Conservation (phyloP, 140 eudicot species). For the Bidens hawaiensis region DNA sequence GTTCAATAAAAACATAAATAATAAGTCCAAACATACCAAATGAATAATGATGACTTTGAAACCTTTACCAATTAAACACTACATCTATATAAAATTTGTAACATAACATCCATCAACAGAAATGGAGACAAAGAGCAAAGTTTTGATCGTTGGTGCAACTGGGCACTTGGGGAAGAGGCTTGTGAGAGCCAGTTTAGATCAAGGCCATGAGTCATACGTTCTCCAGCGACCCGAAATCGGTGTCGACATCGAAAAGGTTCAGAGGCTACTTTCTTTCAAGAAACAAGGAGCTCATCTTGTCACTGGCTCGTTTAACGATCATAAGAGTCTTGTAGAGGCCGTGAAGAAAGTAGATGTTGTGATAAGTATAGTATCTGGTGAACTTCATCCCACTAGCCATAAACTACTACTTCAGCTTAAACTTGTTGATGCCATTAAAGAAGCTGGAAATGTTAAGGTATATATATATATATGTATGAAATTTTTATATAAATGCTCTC, state of each 20-base stretch:
- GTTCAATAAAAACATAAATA: too few species aligned
- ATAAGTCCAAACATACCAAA: too few species aligned
- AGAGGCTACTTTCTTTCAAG: slow-evolving; percentile 59
- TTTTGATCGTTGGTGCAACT: slow-evolving; percentile 77
- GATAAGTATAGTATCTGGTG: slow-evolving; percentile 68
- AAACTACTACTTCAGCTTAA: slow-evolving; percentile 63
- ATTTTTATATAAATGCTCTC: too few species aligned
- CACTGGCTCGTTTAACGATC: slow-evolving; percentile 68
- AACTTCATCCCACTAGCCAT: slow-evolving; percentile 51
- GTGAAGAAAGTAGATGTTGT: slow-evolving; percentile 85
- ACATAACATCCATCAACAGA: not conserved
- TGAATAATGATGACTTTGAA: not conserved
- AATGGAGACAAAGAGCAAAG: slow-evolving; percentile 65
- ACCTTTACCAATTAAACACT: not conserved
- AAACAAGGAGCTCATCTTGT: slow-evolving; percentile 63
- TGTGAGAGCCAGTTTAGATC: slow-evolving; percentile 68
- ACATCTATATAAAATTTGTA: not conserved
- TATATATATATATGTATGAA: not conserved
- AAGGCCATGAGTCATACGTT: slow-evolving; percentile 71
- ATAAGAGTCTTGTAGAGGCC: slow-evolving; percentile 66
- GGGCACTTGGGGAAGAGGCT: slow-evolving; percentile 79
- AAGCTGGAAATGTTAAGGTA: slow-evolving; percentile 93
- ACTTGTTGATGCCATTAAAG: slow-evolving; percentile 86
- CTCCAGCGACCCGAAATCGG: slow-evolving; percentile 68
- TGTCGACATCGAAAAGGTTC: slow-evolving; percentile 59